phyloP scores from a whole-genome alignment of 257 asterid genomes.

The Solanum habrochaites region DNA sequence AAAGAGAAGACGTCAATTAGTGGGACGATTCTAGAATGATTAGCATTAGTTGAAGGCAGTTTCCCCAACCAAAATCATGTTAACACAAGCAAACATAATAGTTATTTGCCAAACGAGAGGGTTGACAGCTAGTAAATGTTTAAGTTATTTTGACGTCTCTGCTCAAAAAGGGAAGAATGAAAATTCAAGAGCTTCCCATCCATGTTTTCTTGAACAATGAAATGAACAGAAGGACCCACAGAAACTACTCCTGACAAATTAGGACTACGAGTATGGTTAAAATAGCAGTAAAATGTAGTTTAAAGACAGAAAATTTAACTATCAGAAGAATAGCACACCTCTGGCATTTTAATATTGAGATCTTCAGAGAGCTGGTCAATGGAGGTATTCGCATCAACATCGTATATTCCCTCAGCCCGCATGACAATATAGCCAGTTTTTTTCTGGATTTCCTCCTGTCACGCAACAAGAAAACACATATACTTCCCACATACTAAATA shows the following conservation, averaged over 20 bases:
- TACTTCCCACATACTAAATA: background rate
- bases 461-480: background rate
- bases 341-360: conserved; percentile 87
- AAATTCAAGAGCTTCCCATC: background rate
- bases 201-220: background rate
- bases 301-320: background rate
- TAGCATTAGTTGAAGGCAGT: background rate
- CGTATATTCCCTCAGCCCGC: conserved; percentile 94
- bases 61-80: background rate
- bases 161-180: background rate
- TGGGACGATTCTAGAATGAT: background rate
- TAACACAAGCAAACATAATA: background rate
- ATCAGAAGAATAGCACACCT: conserved; percentile 32
- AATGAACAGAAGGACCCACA: background rate
- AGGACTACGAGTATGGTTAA: background rate
- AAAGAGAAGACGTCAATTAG: background rate
- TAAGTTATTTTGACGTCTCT: background rate
- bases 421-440: conserved; percentile 92
- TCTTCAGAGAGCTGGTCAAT: conserved; percentile 97
- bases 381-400: conserved; percentile 96
- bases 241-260: background rate
- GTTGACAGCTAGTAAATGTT: background rate
- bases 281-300: background rate
- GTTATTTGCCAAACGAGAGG: background rate
- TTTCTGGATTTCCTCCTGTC: conserved; percentile 97